Base-by-base conservation (phyloP, 345 rosid species). In the Bruguiera gymnorhiza region DNA sequence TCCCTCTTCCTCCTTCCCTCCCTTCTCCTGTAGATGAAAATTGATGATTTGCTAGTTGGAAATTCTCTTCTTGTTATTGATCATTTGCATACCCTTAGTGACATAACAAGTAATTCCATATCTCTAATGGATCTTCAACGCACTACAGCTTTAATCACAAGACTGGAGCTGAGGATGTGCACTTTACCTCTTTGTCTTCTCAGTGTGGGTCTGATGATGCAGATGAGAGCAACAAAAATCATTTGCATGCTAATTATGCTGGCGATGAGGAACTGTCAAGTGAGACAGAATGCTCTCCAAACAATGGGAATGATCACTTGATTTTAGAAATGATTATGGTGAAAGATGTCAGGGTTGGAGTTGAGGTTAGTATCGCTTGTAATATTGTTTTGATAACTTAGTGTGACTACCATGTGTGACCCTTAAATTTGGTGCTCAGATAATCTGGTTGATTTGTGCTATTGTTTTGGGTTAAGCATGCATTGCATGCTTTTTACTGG, bases 111-210 rank as follows among this genome's bases (percentile, higher is more conserved):
- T 43, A 3, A 13, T 43, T 43, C 19, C 18, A 13, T 43, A 13
- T 43, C 50, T 43, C 50, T 43, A 43, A 43, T 43, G 50, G 50
- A 43, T 43, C 50, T 43, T 26, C 34, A 37, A 19, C 71, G 46
- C 46, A 32, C 61, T 80, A 59, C 82, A 91, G 98, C 62, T 93
- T 91, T 78, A 93, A 93, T 76, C 98, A 91, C 87, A 93, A 88
- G 81, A 89, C 96, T 31, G 97, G 92, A 29, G 91, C 87, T 2
- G 97, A 91, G 76, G 97, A 93, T 70, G 96, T 89, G 30, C 96
- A 91, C 78, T 86, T 91, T 77, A 86, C 92, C 24, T 59, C 71
- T 71, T 79, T 76, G 8, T 75, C 84, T 63, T 82, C 87, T 37
- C 70, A 82, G 72, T 70, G 69, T 75, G 92, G 83, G 43, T 83